Conservation (phyloP, 306 rosid species). For the Cicer yamashitae region DNA sequence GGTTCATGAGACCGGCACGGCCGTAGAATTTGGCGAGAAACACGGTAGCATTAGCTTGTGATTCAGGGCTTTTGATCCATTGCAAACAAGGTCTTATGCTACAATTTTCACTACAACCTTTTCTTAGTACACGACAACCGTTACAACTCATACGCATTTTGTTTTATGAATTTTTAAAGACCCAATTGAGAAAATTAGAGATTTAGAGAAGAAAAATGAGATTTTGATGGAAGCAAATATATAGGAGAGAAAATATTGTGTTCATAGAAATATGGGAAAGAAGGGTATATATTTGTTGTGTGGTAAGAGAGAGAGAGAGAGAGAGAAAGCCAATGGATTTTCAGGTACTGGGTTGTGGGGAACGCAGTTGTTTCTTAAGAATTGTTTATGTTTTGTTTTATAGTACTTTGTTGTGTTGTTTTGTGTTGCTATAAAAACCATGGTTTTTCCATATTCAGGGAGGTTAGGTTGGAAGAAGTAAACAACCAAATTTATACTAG, state of each 20-base stretch:
- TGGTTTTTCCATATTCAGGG: conserved; percentile 72
- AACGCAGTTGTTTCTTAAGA: conserved; percentile 57
- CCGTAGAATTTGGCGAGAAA: conserved; percentile 96
- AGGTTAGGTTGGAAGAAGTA: conserved; percentile 48
- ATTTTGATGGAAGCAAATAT: conserved; percentile 8
- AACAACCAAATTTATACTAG: conserved; percentile 9
- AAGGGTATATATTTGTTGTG: conserved; percentile 38
- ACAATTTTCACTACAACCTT: conserved; percentile 92
- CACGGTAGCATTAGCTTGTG: conserved; percentile 95
- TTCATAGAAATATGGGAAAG: background rate
- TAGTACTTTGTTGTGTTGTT: background rate
- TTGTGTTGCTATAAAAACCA: conserved; percentile 37
- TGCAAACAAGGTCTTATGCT: conserved; percentile 91
- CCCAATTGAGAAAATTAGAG: conserved; percentile 6
- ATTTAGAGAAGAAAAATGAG: background rate
- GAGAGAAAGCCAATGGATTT: conserved; percentile 52
- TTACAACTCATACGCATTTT: conserved; percentile 99
- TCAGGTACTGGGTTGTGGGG: conserved; percentile 49
- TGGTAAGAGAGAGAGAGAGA: background rate
- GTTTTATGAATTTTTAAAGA: background rate
- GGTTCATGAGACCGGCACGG: conserved; percentile 97
- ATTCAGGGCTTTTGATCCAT: conserved; percentile 94
- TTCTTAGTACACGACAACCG: conserved; percentile 88
- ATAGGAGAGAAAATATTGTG: conserved; percentile 1
- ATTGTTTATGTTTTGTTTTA: conserved; percentile 34